Percentiles rank a stretch among this genome's conserved stretches.
These are phyloP conservation scores for Conticribra weissflogii DNA, from an alignment of 108 stramenopile genomes.

Conservation along the genomic window DNA sequence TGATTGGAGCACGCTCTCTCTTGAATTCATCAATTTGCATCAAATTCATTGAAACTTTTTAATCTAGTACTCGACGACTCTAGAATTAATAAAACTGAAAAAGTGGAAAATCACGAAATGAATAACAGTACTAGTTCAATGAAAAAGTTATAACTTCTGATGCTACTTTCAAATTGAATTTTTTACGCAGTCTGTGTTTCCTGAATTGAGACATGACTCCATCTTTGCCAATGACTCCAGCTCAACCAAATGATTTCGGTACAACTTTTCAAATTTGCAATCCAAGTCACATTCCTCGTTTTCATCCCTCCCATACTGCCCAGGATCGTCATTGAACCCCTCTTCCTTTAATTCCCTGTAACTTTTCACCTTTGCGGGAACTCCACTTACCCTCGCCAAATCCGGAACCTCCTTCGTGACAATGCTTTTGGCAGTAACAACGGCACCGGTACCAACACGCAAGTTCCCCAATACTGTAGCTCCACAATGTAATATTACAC, in stretches of 20 bases:
- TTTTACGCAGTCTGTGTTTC: slow-evolving; percentile 3
- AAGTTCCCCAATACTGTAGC: slow-evolving; percentile 90
- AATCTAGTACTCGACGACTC: no score
- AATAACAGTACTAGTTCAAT: no score
- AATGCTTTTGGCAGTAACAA: slow-evolving; percentile 77
- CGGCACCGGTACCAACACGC: slow-evolving; percentile 83
- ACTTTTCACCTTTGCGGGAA: slow-evolving; percentile 65
- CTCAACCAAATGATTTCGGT: slow-evolving; percentile 13
- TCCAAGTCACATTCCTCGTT: slow-evolving; percentile 26
- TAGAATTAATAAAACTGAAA: no score
- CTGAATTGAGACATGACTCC: slow-evolving; percentile 9
- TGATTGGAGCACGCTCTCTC: no score
- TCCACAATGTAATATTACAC: slow-evolving; percentile 78
- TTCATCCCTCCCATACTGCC: slow-evolving; percentile 12
- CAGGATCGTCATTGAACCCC: slow-evolving; percentile 35
- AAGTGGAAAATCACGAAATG: no score
- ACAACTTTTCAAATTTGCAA: slow-evolving; percentile 21
- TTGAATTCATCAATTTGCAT: no score
- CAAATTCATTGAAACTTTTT: no score
- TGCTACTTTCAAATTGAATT: background rate
- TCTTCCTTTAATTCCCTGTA: slow-evolving; percentile 46
- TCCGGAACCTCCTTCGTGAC: slow-evolving; percentile 75
- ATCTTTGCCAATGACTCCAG: slow-evolving; percentile 16
- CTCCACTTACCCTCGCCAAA: slow-evolving; percentile 64
- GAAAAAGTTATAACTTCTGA: no score